phyloP scores from a whole-genome alignment of 2,329 filamentous ascomycete species.

The Aspergillus sergii region DNA sequence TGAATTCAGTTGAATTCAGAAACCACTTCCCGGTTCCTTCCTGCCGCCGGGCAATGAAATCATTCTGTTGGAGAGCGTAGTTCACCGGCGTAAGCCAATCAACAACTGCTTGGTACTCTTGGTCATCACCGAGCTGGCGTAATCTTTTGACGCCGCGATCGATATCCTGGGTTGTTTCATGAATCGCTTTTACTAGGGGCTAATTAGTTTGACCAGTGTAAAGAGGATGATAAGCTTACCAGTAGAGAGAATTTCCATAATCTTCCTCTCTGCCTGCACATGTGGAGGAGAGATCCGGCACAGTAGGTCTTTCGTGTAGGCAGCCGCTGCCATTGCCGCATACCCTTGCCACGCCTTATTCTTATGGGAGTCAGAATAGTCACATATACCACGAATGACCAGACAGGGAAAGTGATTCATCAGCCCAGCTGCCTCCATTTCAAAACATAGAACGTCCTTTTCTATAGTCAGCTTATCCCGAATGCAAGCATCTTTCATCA shows the following conservation, averaged over 20 bases:
- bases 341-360: constrained; percentile 7
- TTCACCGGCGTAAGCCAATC: constrained; percentile 17
- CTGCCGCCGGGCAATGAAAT: constrained; percentile 15
- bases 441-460: background rate
- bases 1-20: constrained; percentile 20
- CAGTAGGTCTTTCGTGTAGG: constrained; percentile 5
- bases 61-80: constrained; percentile 18
- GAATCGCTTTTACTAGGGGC: too few species aligned
- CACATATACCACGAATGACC: constrained; percentile 5
- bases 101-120: constrained; percentile 7
- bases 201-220: background rate
- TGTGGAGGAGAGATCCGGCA: background rate
- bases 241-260: background rate
- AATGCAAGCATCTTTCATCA: background rate
- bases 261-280: background rate
- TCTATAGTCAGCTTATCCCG: background rate
- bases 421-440: background rate
- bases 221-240: background rate
- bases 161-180: background rate
- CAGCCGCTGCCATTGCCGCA: constrained; percentile 11
- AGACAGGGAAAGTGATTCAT: background rate
- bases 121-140: background rate
- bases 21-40: constrained; percentile 26
- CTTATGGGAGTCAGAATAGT: constrained; percentile 1
- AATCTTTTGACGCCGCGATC: background rate